A percentile compares a stretch with the other conserved stretches of the same genome.
phyloP scores from a whole-genome alignment of 164 flowering plant species.

The Magnolia sinica region DNA sequence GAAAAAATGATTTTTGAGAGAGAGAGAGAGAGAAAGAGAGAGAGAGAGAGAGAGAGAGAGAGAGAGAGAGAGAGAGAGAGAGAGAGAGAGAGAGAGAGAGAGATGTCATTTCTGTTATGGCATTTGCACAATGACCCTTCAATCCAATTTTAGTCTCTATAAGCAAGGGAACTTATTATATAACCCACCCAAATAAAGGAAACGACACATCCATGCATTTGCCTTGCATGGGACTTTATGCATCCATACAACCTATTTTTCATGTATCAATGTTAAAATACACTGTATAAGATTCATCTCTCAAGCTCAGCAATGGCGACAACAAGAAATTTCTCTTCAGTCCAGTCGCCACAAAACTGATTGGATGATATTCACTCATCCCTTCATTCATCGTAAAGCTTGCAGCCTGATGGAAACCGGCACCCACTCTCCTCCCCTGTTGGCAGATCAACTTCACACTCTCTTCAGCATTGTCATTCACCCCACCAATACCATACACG shows the following conservation, averaged over 20 bases:
- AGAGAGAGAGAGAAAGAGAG: too few relatives aligned
- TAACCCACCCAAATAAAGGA: neutral
- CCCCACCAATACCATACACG: slow-evolving; percentile 21
- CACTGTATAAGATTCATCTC: slow-evolving; percentile 74
- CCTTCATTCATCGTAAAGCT: slow-evolving; percentile 60
- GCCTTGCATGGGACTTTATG: neutral
- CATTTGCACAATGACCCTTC: too few relatives aligned
- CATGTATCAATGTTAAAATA: slow-evolving; percentile 49
- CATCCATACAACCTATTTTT: neutral
- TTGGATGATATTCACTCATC: slow-evolving; percentile 58
- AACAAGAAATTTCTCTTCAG: slow-evolving; percentile 55
- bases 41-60: too few relatives aligned
- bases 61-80: too few relatives aligned
- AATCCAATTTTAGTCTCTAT: too few relatives aligned
- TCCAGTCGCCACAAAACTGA: slow-evolving; percentile 82
- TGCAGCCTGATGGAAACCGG: slow-evolving; percentile 32
- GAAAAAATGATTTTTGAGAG: too few relatives aligned
- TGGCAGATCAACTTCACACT: slow-evolving; percentile 43
- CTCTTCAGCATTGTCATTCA: slow-evolving; percentile 11
- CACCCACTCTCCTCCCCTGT: slow-evolving; percentile 6
- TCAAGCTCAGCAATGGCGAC: slow-evolving; percentile 59
- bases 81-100: too few relatives aligned
- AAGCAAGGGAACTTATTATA: too few relatives aligned
- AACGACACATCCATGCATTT: neutral
- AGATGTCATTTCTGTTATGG: too few relatives aligned